Evolutionary conservation across 129 eudicot genomes (phyloP).

Genomic region (Lactuca saligna): DNA sequence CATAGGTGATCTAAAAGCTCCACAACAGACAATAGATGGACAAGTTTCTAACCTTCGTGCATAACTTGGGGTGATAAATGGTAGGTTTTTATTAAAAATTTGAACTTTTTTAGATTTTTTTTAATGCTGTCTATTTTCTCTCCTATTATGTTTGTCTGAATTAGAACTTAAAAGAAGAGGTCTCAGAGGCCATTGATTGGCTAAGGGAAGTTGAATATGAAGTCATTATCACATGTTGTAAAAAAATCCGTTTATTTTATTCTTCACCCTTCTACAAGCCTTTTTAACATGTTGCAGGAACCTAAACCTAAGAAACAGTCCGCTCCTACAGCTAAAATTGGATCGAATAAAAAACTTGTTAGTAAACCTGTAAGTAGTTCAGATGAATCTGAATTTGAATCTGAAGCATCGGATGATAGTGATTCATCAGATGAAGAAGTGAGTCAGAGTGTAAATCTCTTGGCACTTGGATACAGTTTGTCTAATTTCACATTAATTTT

Average conservation of each 20-base stretch:
- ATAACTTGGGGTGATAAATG: too few relatives aligned
- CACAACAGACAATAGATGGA: too few relatives aligned
- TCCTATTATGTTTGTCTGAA: too few relatives aligned
- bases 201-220: background rate
- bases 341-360: background rate
- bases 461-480: background rate
- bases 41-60: too few relatives aligned
- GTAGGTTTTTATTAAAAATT: too few relatives aligned
- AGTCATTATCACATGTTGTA: conserved; percentile 1
- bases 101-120: too few relatives aligned
- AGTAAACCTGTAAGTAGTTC: conserved; percentile 15
- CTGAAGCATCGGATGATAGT: background rate
- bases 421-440: conserved; percentile 15
- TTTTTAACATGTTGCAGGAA: conserved; percentile 16
- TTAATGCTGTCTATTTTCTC: too few relatives aligned
- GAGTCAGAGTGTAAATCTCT: background rate
- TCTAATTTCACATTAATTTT: too few relatives aligned
- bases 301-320: conserved; percentile 24
- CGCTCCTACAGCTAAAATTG: conserved; percentile 15
- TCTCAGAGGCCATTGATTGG: too few relatives aligned
- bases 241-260: background rate
- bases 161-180: too few relatives aligned
- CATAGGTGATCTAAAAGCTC: too few relatives aligned
- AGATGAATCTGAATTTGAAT: conserved; percentile 18
- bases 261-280: conserved; percentile 3